Evolutionary conservation across 768 basidiomycete species (phyloP).

Genomic region (Suillus brevipes): DNA sequence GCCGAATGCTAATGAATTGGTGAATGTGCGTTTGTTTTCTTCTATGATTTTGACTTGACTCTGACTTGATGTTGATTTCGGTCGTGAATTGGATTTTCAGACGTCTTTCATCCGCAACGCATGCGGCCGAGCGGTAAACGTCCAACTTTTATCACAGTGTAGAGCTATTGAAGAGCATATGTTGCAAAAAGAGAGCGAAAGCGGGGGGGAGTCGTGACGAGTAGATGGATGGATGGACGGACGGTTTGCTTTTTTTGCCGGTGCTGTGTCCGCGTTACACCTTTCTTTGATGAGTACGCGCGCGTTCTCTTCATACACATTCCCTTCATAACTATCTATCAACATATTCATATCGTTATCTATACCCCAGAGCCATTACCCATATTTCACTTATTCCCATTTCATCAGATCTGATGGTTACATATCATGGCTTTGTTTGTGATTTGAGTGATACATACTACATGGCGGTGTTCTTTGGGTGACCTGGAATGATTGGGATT

Average conservation of each 20-base stretch:
- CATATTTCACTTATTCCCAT: background rate
- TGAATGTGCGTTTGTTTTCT: conserved; percentile 47
- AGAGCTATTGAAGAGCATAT: conserved; percentile 58
- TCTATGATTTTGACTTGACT: background rate
- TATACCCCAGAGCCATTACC: conserved; percentile 1
- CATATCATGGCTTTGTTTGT: background rate
- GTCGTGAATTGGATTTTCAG: conserved; percentile 33
- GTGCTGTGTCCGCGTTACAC: background rate
- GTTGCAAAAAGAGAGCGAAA: conserved; percentile 15
- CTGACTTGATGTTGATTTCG: background rate
- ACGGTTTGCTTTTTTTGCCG: background rate
- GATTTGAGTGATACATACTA: background rate
- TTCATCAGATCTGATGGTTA: background rate
- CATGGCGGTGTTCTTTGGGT: background rate
- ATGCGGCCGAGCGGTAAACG: conserved; percentile 66
- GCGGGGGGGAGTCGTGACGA: background rate
- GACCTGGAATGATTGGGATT: background rate
- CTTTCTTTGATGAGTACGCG: background rate
- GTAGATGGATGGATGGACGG: background rate
- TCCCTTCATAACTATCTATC: conserved; percentile 2
- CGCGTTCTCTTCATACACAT: no score
- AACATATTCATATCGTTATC: conserved; percentile 4
- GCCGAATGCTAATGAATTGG: conserved; percentile 55
- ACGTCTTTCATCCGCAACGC: conserved; percentile 65
- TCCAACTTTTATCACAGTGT: conserved; percentile 67